Evolutionary conservation across 352 stramenopile species (phyloP).

Genomic region (Blastocystis sp.): DNA sequence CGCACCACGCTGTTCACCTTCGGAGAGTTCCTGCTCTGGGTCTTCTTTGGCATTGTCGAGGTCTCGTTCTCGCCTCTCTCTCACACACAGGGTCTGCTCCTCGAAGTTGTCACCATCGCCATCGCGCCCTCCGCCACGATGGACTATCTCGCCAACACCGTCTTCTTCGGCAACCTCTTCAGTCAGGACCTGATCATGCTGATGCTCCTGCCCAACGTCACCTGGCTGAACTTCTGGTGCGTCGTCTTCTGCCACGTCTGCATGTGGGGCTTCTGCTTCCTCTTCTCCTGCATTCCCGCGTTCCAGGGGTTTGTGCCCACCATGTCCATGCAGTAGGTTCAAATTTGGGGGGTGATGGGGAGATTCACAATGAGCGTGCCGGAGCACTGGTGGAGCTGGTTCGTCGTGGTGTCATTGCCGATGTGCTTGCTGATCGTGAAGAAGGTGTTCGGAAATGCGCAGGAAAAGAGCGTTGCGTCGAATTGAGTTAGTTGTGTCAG

Average conservation of each 20-base stretch:
- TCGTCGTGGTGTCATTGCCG: slow-evolving; percentile 21
- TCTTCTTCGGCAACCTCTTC: slow-evolving; percentile 44
- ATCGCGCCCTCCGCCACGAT: background rate
- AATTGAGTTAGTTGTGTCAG: background rate
- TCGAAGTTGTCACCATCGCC: background rate
- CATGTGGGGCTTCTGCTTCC: slow-evolving; percentile 41
- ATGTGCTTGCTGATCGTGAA: background rate
- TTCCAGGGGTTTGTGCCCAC: slow-evolving; percentile 38
- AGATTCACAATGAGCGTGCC: slow-evolving; percentile 11
- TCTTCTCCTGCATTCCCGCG: slow-evolving; percentile 19
- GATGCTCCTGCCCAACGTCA: slow-evolving; percentile 22
- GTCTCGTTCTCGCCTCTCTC: background rate
- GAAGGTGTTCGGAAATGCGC: slow-evolving; percentile 27
- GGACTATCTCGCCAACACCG: slow-evolving; percentile 43
- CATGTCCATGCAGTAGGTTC: slow-evolving; percentile 62
- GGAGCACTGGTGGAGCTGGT: slow-evolving; percentile 20
- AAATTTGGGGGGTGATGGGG: background rate
- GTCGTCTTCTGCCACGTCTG: slow-evolving; percentile 32
- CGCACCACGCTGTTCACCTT: slow-evolving; percentile 11
- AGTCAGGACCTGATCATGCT: slow-evolving; percentile 41
- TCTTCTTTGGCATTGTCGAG: slow-evolving; percentile 29
- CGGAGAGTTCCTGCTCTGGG: slow-evolving; percentile 12
- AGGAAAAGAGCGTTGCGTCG: background rate
- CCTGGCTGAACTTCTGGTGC: slow-evolving; percentile 44
- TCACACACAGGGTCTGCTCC: background rate